Base-by-base conservation (phyloP, 257 asterid species). In the Solanum raphanifolium region DNA sequence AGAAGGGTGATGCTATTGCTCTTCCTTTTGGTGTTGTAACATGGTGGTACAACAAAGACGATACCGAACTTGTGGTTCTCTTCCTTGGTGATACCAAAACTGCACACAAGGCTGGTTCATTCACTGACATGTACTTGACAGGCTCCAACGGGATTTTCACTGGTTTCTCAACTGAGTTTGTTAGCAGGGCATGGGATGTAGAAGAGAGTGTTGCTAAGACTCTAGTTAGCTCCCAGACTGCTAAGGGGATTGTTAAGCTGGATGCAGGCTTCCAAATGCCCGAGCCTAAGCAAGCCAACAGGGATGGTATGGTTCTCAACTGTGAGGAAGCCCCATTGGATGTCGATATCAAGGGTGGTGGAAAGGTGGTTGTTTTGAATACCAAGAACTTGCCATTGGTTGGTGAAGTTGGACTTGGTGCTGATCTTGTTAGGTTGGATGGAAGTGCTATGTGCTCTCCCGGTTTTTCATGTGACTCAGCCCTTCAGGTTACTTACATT, bases 401-500 rank as follows among this genome's bases (percentile, higher is more conserved):
- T 4, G 98, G 98, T 0, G 96, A 94, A 83, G 95, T 94, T 29
- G 98, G 98, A 21, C 93, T 94, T 4, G 96, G 98, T 18, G 98
- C 98, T 3, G 98, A 94, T 86, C 98, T 95, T 25, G 99, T 96
- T 65, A 91, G 96, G 89, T 90, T 96, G n/a, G 68, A 91, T 8
- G 99, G 98, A 27, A 90, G 87, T 48, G 96, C 99, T 5, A 95
- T 95, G 98, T 96, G 98, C 83, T 95, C 98, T 52, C 99, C 99
- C 1, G 98, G 98, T 25, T 95, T 96, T 91, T 94, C 99, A 7
- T 94, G 98, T 73, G 98, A 96, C 89, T 95, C 98, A 1, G 99
- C 99, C 13, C 84, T 93, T 87, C 99, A 95, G 93, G 98, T 96
- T 18, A 96, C 99, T 9, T 94, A 94, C 90, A 92, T 96, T 87